A percentile compares a stretch with the other conserved stretches of the same genome.
Evolutionary conservation across 2,329 filamentous ascomycete genomes (phyloP).

Genomic region (Ophiostoma himal-ulmi): DNA sequence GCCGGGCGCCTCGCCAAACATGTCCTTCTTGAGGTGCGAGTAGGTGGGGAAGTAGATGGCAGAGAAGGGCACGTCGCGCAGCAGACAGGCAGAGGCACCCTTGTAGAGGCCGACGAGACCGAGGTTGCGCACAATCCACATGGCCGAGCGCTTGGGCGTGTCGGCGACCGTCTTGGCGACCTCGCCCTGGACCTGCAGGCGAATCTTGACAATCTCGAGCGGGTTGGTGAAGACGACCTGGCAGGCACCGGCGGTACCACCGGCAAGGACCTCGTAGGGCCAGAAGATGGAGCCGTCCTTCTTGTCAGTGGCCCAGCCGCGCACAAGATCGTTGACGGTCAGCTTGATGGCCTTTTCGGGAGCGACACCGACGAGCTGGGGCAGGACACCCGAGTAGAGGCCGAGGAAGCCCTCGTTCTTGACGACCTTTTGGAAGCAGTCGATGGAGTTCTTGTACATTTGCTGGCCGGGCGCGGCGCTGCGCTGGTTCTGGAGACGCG

Average conservation of each 20-base stretch:
- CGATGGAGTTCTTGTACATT: constrained; percentile 94
- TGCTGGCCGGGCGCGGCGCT: constrained; percentile 73
- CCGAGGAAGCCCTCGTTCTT: constrained; percentile 86
- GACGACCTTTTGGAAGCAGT: constrained; percentile 90
- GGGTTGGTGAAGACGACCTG: constrained; percentile 99
- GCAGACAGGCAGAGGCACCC: constrained; percentile 85
- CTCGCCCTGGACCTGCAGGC: constrained; percentile 94
- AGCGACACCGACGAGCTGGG: constrained; percentile 95
- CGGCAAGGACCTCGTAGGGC: constrained; percentile 72
- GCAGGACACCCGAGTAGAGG: constrained; percentile 88
- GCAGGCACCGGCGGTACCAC: constrained; percentile 83
- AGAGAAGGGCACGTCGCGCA: constrained; percentile 95
- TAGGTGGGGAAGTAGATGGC: constrained; percentile 99
- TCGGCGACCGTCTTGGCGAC: constrained; percentile 80
- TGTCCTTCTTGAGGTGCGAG: constrained; percentile 85
- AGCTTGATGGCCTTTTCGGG: constrained; percentile 99
- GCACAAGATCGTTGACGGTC: constrained; percentile 92
- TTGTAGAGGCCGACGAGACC: constrained; percentile 95
- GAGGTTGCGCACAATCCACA: constrained; percentile 96
- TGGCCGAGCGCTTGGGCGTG: constrained; percentile 79
- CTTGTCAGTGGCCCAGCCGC: constrained; percentile 62
- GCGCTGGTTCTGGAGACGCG: constrained; percentile 95
- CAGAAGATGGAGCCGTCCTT: constrained; percentile 67
- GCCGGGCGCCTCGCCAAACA: constrained; percentile 81
- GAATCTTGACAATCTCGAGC: constrained; percentile 98